Conservation (phyloP, 2,329 filamentous ascomycete species). For the Calonectria henricotiae region DNA sequence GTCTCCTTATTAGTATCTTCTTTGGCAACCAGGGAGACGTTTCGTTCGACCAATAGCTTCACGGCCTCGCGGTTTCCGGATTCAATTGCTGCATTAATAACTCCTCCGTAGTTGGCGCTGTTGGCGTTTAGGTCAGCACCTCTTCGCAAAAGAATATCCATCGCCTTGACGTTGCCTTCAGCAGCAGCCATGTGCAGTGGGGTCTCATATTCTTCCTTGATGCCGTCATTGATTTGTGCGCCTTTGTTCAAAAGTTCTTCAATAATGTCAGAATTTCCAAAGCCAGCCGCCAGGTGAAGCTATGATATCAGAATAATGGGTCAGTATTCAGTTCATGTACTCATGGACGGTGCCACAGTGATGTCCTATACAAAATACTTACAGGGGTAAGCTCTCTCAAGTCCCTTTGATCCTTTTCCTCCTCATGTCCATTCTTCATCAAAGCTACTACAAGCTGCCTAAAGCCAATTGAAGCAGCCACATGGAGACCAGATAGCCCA, state of each 20-base stretch:
- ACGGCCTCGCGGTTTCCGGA: conserved; percentile 62
- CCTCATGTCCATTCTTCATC: conserved; percentile 58
- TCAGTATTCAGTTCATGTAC: too few relatives aligned
- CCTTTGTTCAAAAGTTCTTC: conserved; percentile 42
- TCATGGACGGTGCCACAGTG: too few relatives aligned
- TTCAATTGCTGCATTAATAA: conserved; percentile 61
- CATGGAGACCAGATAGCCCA: conserved; percentile 58
- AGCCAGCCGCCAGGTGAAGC: conserved; percentile 41
- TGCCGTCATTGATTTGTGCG: conserved; percentile 50
- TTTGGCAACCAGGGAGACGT: conserved; percentile 56
- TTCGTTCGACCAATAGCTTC: conserved; percentile 59
- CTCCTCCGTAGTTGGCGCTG: conserved; percentile 49
- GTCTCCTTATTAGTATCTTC: conserved; percentile 41
- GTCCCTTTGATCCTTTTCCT: conserved; percentile 57
- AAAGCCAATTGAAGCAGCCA: conserved; percentile 60
- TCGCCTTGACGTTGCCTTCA: conserved; percentile 59
- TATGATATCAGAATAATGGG: not conserved
- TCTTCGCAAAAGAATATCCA: conserved; percentile 59
- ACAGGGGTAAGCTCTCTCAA: conserved; percentile 6
- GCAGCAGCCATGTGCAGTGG: conserved; percentile 61
- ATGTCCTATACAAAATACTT: too few relatives aligned
- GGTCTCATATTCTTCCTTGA: conserved; percentile 55
- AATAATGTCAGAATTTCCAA: conserved; percentile 32
- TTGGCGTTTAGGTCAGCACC: conserved; percentile 59
- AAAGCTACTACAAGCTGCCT: conserved; percentile 58